Evolutionary conservation across 2,329 filamentous ascomycete species (phyloP), one percentile per base, ranked within the genome.

Genomic region (Huntiella decipiens): DNA sequence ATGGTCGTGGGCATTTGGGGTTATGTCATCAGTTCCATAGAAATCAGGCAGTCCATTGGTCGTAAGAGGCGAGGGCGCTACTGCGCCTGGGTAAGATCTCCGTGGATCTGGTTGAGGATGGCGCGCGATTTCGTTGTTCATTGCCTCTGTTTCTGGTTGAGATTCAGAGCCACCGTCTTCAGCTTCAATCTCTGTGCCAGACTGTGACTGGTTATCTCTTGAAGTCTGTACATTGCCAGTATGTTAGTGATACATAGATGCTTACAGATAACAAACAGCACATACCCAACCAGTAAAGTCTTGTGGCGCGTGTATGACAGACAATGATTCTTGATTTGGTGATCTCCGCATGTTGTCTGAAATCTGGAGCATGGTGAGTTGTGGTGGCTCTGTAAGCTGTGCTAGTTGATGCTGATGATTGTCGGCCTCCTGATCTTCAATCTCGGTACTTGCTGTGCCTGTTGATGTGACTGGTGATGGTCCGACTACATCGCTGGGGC

Each of bases 301-400:
- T 52, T 84, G 71, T 0, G 87, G 86, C 12, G 83, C 84, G 66
- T 94, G 87, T 53, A 95, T 94, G 46, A 93, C 87, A 1, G 87
- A 95, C 45, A 84, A 72, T 17, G 85, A 79, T 53, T 87, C 84
- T 53, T 93, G 84, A 51, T 77, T 77, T 17, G 71, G 71, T 45
- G 65, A 63, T 44, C 70, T 68, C 57, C 77, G 65, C 58, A 79
- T 55, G 49, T 68, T 64, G 37, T 74, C 72, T 2, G 73, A 62
- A 7, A 79, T 55, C 44, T 63, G 65, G 12, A 77, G 60, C 63
- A 71, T 67, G 47, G 44, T 54, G 17, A 53, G 46, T 58, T 46
- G 44, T 33, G 48, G 47, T 15, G 43, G 44, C 11, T 46, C 48
- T 17, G 36, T 44, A 4, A 34, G 39, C 17, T 42, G 22, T 11